Conservation (phyloP, 352 stramenopile genomes). For the Pythium myriotylum region DNA sequence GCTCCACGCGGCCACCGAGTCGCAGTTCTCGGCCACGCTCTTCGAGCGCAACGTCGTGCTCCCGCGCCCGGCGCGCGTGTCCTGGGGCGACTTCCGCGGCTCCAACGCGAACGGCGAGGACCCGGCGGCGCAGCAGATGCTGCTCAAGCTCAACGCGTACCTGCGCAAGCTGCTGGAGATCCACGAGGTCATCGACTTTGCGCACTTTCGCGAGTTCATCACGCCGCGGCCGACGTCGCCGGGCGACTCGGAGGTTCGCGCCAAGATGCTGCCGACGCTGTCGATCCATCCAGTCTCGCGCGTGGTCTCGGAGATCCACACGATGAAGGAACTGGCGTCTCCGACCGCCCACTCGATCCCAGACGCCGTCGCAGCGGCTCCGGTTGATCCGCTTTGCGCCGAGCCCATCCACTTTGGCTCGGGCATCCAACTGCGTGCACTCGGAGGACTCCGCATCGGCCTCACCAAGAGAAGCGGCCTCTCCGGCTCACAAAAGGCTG, state of each 20-base stretch:
- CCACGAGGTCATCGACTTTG: slow-evolving; percentile 43
- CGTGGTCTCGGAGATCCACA: slow-evolving; percentile 16
- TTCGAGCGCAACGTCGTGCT: slow-evolving; percentile 45
- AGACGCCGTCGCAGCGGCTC: background rate
- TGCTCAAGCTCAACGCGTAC: slow-evolving; percentile 61
- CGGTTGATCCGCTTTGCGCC: slow-evolving; percentile 36
- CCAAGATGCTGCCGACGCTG: slow-evolving; percentile 16
- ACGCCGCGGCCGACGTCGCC: slow-evolving; percentile 35
- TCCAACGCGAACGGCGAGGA: slow-evolving; percentile 17
- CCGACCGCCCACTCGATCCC: slow-evolving; percentile 2
- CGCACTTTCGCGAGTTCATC: slow-evolving; percentile 49
- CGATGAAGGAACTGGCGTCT: slow-evolving; percentile 17
- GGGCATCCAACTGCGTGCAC: slow-evolving; percentile 42
- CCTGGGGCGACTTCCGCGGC: slow-evolving; percentile 36
- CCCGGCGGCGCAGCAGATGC: slow-evolving; percentile 37
- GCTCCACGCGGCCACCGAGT: slow-evolving; percentile 41
- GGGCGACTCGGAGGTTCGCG: slow-evolving; percentile 28
- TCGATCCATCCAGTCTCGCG: slow-evolving; percentile 13
- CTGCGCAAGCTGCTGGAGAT: slow-evolving; percentile 66
- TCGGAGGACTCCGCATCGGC: slow-evolving; percentile 53
- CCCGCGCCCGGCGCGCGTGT: slow-evolving; percentile 41
- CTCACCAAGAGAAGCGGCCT: slow-evolving; percentile 58
- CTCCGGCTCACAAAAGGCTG: slow-evolving; percentile 55
- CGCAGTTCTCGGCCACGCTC: slow-evolving; percentile 28
- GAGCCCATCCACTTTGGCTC: slow-evolving; percentile 47